Evolutionary conservation across 163 green algal species (phyloP).

Genomic region (Chlorella variabilis): DNA sequence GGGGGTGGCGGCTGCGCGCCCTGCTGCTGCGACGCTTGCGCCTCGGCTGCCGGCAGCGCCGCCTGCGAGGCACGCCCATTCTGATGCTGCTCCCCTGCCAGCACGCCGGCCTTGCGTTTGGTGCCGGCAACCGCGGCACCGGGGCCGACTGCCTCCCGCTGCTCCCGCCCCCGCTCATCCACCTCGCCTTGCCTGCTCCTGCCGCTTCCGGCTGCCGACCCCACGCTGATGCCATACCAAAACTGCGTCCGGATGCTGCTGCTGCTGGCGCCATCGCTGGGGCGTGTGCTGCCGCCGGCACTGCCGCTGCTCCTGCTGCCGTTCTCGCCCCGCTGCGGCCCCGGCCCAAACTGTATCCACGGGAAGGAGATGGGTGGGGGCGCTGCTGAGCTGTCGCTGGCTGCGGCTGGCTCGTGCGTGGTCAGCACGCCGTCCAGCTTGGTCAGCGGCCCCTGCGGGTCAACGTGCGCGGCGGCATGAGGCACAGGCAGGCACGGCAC

Average conservation of each 20-base stretch:
- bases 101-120: slow-evolving; percentile 1
- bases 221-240: not conserved
- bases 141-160: not conserved
- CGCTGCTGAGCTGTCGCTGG: not conserved
- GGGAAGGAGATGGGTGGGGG: not conserved
- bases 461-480: not conserved
- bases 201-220: not conserved
- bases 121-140: not conserved
- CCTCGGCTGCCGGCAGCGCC: not conserved
- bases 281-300: not conserved
- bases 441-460: not conserved
- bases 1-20: not conserved
- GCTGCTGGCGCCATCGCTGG: not conserved
- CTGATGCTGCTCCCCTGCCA: not conserved
- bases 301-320: not conserved
- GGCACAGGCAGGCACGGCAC: no score
- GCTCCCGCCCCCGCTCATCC: not conserved
- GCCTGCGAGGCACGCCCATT: not conserved
- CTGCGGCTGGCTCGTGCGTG: not conserved
- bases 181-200: not conserved
- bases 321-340: not conserved
- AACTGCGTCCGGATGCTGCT: not conserved
- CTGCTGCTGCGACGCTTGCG: not conserved
- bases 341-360: not conserved
- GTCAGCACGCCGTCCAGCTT: not conserved